Conservation (phyloP, 2,329 filamentous ascomycete genomes). For the Ilyonectria sp. region DNA sequence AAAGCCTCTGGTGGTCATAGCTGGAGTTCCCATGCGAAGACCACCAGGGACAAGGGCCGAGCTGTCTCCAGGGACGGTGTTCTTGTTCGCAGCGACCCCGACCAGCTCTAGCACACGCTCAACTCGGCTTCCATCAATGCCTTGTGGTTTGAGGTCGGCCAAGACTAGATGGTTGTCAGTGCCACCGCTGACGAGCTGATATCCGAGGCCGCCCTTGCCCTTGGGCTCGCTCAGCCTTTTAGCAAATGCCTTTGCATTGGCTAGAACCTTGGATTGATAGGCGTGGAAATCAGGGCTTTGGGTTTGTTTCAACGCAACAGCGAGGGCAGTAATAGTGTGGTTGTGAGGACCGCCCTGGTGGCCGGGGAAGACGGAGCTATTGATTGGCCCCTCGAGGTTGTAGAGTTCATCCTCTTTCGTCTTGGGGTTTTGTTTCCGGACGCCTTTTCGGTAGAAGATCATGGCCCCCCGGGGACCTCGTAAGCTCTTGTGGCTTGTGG, state of each 20-base stretch:
- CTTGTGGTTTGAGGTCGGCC: slow-evolving; percentile 89
- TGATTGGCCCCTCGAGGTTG: slow-evolving; percentile 93
- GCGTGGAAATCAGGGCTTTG: slow-evolving; percentile 90
- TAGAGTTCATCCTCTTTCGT: slow-evolving; percentile 89
- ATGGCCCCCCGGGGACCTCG: slow-evolving; percentile 95
- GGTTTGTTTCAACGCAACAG: slow-evolving; percentile 95
- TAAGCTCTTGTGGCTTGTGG: slow-evolving; percentile 97
- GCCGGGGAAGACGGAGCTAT: slow-evolving; percentile 96
- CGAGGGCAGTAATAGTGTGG: slow-evolving; percentile 96
- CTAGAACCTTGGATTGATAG: slow-evolving; percentile 91
- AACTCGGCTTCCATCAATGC: slow-evolving; percentile 89
- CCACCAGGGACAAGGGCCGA: slow-evolving; percentile 95
- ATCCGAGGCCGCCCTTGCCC: slow-evolving; percentile 83
- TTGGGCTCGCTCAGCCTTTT: slow-evolving; percentile 76
- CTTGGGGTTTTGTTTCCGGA: slow-evolving; percentile 86
- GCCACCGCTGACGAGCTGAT: slow-evolving; percentile 92
- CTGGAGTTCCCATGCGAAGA: slow-evolving; percentile 93
- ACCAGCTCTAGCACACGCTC: slow-evolving; percentile 93
- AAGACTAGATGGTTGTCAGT: slow-evolving; percentile 98
- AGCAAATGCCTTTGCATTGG: slow-evolving; percentile 92
- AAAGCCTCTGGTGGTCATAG: slow-evolving; percentile 98
- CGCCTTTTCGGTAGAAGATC: slow-evolving; percentile 98
- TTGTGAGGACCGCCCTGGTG: slow-evolving; percentile 99
- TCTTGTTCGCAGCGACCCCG: slow-evolving; percentile 99
- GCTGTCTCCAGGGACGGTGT: slow-evolving; percentile 95